Evolutionary conservation across 441 rosid genomes (phyloP).

Genomic region (Raphanus hybrid): DNA sequence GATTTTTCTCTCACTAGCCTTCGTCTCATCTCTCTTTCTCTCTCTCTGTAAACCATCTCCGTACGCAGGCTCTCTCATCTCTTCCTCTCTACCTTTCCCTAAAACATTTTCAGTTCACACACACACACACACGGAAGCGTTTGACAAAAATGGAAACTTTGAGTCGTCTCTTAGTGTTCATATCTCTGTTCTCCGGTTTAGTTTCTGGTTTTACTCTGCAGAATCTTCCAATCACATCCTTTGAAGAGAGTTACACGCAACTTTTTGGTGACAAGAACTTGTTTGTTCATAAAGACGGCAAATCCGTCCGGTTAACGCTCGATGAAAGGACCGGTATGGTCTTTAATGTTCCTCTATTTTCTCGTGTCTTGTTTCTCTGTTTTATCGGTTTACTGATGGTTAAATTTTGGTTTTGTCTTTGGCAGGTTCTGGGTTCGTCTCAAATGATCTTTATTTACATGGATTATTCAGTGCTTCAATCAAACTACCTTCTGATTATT

Average conservation of each 20-base stretch:
- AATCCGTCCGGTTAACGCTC: slow-evolving; percentile 77
- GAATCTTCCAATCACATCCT: slow-evolving; percentile 59
- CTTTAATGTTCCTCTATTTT: not conserved
- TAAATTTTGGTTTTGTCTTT: not conserved
- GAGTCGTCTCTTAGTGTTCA: slow-evolving; percentile 30
- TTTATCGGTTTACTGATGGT: slow-evolving; percentile 18
- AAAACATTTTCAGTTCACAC: slow-evolving; percentile 12
- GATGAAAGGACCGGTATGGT: slow-evolving; percentile 84
- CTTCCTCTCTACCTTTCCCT: slow-evolving; percentile 17
- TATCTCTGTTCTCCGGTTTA: slow-evolving; percentile 45
- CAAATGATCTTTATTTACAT: slow-evolving; percentile 90
- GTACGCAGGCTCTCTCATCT: slow-evolving; percentile 36
- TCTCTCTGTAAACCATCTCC: slow-evolving; percentile 22
- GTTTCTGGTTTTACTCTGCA: slow-evolving; percentile 58
- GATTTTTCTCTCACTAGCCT: slow-evolving; percentile 22
- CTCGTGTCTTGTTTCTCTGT: not conserved
- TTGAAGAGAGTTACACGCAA: slow-evolving; percentile 91
- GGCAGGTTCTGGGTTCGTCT: slow-evolving; percentile 97
- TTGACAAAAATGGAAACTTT: slow-evolving; percentile 37
- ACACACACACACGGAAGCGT: slow-evolving; percentile 14
- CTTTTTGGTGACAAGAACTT: slow-evolving; percentile 91
- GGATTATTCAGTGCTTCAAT: slow-evolving; percentile 96
- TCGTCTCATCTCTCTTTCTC: not conserved
- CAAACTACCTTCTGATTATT: slow-evolving; percentile 94
- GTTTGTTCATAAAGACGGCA: slow-evolving; percentile 74